Base-by-base conservation (phyloP, 2,329 filamentous ascomycete genomes). In the Mycocentrospora acerina region DNA sequence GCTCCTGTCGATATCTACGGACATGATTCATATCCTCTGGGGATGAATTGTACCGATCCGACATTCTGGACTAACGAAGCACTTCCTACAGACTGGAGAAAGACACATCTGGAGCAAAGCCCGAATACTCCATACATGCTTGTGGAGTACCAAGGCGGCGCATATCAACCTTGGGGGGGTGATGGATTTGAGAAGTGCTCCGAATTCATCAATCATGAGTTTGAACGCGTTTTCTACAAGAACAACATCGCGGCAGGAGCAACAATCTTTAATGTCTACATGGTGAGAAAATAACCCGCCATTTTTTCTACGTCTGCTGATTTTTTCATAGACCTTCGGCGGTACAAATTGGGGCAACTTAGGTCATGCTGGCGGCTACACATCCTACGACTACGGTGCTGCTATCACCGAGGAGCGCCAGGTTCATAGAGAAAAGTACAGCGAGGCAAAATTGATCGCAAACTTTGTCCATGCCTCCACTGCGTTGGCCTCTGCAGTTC, bases 261-360 rank as follows among this genome's bases (percentile, higher is more conserved):
- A 1, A 80, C 77, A 0, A 79, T 90, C 10, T 74, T 87, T 42
- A 89, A 82, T 48, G 60, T 87, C 1, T 89, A 88, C 60, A 90
- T 90, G 86, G 52, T 56, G 40, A 4, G 46, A 22, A 9, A 22
- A 22, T 5, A 5, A 5, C 5, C 11, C 7, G 3, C 22, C 9
- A 14, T 15, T 6, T 31, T 13, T 8, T 11, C 3, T 24, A 15
- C 5, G 19, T 22, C 19, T 35, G 15, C 42, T 51, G 7, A 51
- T 17, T 14, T 7, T 14, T 7, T 12, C 1, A 5, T 12, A 56
- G 52, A 81, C 82, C 0, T 86, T 78, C 47, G 87, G 87, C n/a
- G 86, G 86, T 10, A 89, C 86, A 0, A 91, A 90, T 57, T 90
- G 86, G 86, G 86, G 86, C 0, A 89, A 89, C 46, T 65, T 88